Evolutionary conservation across 176 grass and related monocot species (phyloP).

Genomic region (Oryza australiensis): DNA sequence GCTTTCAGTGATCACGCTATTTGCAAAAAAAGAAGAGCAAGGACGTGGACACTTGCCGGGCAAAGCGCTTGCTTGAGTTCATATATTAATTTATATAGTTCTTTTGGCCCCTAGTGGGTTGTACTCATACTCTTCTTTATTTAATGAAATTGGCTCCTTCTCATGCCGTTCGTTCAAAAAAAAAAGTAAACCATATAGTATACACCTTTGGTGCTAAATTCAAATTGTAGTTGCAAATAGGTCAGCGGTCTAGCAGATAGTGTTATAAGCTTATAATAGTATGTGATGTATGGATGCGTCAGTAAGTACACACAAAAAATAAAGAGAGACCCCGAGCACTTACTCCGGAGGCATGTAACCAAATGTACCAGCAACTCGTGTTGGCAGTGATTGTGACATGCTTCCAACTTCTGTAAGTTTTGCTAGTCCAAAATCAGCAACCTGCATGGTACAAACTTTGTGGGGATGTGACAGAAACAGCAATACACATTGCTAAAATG

Average conservation of each 20-base stretch:
- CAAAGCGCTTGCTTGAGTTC: too few species aligned
- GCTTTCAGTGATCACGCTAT: too few species aligned
- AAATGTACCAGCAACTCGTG: constrained; percentile 70
- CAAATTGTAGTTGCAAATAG: not conserved
- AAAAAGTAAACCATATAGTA: constrained; percentile 23
- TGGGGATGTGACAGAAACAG: too few species aligned
- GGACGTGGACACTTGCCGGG: too few species aligned
- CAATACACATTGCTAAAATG: too few species aligned
- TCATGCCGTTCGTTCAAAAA: too few species aligned
- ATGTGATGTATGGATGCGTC: not conserved
- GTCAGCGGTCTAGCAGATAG: not conserved
- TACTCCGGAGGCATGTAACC: constrained; percentile 92
- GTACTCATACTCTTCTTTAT: too few species aligned
- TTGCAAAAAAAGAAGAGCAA: too few species aligned
- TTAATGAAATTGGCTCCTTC: too few species aligned
- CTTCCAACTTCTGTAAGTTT: constrained; percentile 67
- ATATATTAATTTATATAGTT: too few species aligned
- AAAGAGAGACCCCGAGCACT: constrained; percentile 8
- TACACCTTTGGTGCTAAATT: not conserved
- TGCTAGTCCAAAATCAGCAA: constrained; percentile 81
- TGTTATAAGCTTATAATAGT: not conserved
- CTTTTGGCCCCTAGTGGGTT: too few species aligned
- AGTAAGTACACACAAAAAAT: not conserved
- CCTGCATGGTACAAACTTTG: constrained; percentile 36
- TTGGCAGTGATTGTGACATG: constrained; percentile 28